Conservation (phyloP, 805 yeast species). For the Candida qinlingensis region DNA sequence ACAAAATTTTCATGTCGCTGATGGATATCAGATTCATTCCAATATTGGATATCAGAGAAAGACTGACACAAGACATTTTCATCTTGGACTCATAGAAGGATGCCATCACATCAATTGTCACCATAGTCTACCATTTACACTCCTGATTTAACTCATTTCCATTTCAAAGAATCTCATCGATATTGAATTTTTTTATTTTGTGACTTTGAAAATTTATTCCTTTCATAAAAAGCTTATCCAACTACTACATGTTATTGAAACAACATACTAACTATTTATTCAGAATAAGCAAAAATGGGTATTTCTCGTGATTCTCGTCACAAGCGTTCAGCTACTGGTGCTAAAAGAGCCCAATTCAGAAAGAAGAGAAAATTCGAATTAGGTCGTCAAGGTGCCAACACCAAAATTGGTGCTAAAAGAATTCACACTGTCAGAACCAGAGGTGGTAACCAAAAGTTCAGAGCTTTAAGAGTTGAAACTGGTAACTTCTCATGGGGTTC, state of each 20-base stretch:
- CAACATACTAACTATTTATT: not conserved
- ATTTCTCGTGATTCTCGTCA: slow-evolving; percentile 99
- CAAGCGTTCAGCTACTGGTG: slow-evolving; percentile 99
- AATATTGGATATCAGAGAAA: too few species aligned
- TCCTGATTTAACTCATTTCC: too few species aligned
- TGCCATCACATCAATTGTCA: too few species aligned
- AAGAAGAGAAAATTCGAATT: slow-evolving; percentile 99
- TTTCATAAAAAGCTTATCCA: not conserved
- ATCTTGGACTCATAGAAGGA: too few species aligned
- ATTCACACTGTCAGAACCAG: slow-evolving; percentile 99
- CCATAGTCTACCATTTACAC: too few species aligned
- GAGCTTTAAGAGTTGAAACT: slow-evolving; percentile 98
- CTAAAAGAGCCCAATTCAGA: slow-evolving; percentile 99
- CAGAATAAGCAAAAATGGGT: slow-evolving; percentile 70
- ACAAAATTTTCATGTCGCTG: too few species aligned
- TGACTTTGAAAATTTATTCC: not conserved
- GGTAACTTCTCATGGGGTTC: slow-evolving; percentile 99
- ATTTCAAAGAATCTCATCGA: too few species aligned
- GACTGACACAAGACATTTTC: too few species aligned
- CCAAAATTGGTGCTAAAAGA: slow-evolving; percentile 98
- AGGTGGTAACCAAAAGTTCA: slow-evolving; percentile 99
- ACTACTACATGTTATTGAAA: not conserved
- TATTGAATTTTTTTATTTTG: too few species aligned
- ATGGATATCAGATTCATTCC: too few species aligned
- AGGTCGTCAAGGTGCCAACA: slow-evolving; percentile 99